A percentile compares a stretch with the other conserved stretches of the same genome.
These are phyloP conservation scores for Cetraspora pellucida DNA, from an alignment of 192 early-diverging fungal genomes.

Conservation along the genomic window DNA sequence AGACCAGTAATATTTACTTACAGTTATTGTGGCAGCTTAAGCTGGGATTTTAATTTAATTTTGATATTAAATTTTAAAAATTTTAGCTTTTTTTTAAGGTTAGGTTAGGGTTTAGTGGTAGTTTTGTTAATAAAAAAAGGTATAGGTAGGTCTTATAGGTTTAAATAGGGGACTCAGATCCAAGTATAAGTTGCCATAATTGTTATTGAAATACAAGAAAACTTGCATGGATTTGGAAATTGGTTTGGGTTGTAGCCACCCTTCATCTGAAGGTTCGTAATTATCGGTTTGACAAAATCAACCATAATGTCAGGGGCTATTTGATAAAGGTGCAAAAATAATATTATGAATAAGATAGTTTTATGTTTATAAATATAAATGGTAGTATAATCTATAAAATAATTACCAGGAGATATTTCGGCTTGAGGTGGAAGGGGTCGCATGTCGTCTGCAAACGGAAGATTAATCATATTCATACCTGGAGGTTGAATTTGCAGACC, in stretches of 20 bases:
- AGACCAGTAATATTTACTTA: neutral
- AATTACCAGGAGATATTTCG: slow-evolving; percentile 33
- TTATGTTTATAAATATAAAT: slow-evolving; percentile 1
- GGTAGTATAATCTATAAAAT: neutral
- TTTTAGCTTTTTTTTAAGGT: too few relatives aligned
- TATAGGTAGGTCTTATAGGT: too few relatives aligned
- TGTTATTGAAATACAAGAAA: neutral
- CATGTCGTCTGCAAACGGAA: slow-evolving; percentile 82
- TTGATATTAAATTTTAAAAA: too few relatives aligned
- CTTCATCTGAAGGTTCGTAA: slow-evolving; percentile 45
- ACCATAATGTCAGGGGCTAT: slow-evolving; percentile 42
- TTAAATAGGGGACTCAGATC: too few relatives aligned
- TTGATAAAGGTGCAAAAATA: too few relatives aligned
- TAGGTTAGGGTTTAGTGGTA: too few relatives aligned
- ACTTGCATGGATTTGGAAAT: slow-evolving; percentile 47
- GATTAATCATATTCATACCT: slow-evolving; percentile 65
- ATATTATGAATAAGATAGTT: neutral
- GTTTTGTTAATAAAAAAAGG: too few relatives aligned
- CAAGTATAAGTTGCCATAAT: too few relatives aligned
- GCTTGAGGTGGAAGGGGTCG: slow-evolving; percentile 46
- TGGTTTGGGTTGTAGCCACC: slow-evolving; percentile 45
- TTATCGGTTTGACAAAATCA: slow-evolving; percentile 40
- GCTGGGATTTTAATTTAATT: too few relatives aligned
- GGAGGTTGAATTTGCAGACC: slow-evolving; percentile 54
- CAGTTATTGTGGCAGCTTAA: too few relatives aligned